Conservation (phyloP, 495 filamentous ascomycete species). For the Ascodesmis nigricans region DNA sequence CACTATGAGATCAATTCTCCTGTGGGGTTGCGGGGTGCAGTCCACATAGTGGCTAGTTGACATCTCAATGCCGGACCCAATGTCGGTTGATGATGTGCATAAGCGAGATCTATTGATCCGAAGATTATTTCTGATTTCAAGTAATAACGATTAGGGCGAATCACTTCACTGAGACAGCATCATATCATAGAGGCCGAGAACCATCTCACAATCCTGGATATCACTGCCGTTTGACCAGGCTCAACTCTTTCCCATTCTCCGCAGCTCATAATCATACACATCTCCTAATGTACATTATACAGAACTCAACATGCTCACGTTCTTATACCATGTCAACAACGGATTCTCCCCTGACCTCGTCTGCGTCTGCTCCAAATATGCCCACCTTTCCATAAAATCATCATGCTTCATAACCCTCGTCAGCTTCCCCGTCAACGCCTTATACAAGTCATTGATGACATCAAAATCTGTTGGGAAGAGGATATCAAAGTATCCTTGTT, state of each 20-base stretch:
- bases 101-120: too few species aligned
- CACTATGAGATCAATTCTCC: too few species aligned
- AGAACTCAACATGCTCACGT: slow-evolving; percentile 71
- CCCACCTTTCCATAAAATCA: slow-evolving; percentile 75
- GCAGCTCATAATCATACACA: background rate
- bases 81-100: too few species aligned
- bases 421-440: slow-evolving; percentile 73
- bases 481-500: slow-evolving; percentile 97
- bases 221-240: too few species aligned
- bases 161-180: too few species aligned
- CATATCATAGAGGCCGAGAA: too few species aligned
- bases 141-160: too few species aligned
- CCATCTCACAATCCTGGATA: too few species aligned
- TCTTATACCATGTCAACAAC: slow-evolving; percentile 79
- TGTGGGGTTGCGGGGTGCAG: too few species aligned
- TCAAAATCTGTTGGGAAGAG: slow-evolving; percentile 92
- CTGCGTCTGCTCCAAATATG: slow-evolving; percentile 70
- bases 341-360: slow-evolving; percentile 85
- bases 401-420: slow-evolving; percentile 69
- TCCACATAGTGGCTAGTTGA: too few species aligned
- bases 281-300: slow-evolving; percentile 29
- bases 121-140: too few species aligned
- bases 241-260: background rate
- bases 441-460: slow-evolving; percentile 71
- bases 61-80: too few species aligned